Base-by-base conservation (phyloP, 768 basidiomycete species). In the Leccinum fibrillosum region DNA sequence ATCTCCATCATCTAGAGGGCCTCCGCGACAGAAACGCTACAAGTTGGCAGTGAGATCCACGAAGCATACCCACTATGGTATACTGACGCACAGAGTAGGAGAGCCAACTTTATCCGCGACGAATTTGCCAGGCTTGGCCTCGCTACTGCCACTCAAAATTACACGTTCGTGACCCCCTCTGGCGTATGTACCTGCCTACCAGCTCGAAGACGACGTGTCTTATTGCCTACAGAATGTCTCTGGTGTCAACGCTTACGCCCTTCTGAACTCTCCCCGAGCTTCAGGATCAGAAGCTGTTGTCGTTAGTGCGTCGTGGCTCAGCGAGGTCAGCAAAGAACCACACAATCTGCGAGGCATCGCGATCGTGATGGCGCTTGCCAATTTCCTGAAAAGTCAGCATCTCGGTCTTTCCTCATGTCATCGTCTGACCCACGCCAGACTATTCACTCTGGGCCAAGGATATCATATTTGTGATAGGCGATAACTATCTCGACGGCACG, bases 381-480 rank as follows among this genome's bases (percentile, higher is more conserved):
- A 77, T 51, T 98, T 89, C 69, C 73, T 97, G 37, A 90, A 89
- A 78, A 81, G 96, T 97, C 58, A 52, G 3, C 8, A 26, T 57
- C 37, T 13, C 23, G 11, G 21, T 34, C 28, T 51, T 49, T 35
- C n/a, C 39, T 25, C 3, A 34, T 21, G 6, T 37, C 35, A 12
- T 34, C 15, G 26, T 52, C 51, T 67, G 15, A 71, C 37, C 30
- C 19, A 15, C 17, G 9, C 59, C 64, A 95, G 93, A 80, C 34
- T 88, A 90, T 64, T 91, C 93, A 21, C 80, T 93, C 37, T 99
- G 97, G 96, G 90, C 94, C 1, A 96, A 95, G 70, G 95, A 98
- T 65, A 79, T 99, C 55, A 74, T 98, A 17, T 89, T 98, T 59
- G 84, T 99, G 26, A 78, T 98, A 59, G 89, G 89, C 48, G 96